Evolutionary conservation across 768 basidiomycete species (phyloP).

Genomic region (Thelephora ganbajun): DNA sequence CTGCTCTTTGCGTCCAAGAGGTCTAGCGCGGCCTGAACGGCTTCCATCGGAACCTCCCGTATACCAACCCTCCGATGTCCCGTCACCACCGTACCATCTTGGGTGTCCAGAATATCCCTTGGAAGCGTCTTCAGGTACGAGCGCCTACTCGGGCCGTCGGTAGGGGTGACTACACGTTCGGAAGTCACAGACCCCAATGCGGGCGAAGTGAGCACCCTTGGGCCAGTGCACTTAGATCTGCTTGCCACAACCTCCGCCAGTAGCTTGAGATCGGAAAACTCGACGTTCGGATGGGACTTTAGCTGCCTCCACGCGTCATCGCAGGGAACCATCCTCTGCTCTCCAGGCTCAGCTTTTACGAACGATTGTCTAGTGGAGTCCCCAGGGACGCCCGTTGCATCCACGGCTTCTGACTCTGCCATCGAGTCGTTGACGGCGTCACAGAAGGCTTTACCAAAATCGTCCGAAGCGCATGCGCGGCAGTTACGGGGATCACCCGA

Average conservation of each 20-base stretch:
- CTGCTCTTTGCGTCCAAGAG: slow-evolving; percentile 38
- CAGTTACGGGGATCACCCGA: slow-evolving; percentile 85
- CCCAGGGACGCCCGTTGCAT: background rate
- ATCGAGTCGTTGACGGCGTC: slow-evolving; percentile 54
- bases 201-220: slow-evolving; percentile 46
- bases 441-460: slow-evolving; percentile 83
- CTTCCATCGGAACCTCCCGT: slow-evolving; percentile 58
- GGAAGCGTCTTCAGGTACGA: slow-evolving; percentile 3
- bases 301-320: slow-evolving; percentile 75
- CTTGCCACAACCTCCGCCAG: slow-evolving; percentile 85
- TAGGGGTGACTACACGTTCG: slow-evolving; percentile 26
- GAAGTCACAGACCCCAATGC: slow-evolving; percentile 34
- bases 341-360: slow-evolving; percentile 1
- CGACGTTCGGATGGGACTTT: slow-evolving; percentile 80
- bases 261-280: slow-evolving; percentile 69
- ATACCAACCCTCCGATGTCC: slow-evolving; percentile 27
- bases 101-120: slow-evolving; percentile 30
- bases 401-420: slow-evolving; percentile 19
- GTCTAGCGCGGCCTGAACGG: slow-evolving; percentile 61
- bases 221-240: slow-evolving; percentile 63
- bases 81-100: slow-evolving; percentile 13
- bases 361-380: background rate
- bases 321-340: slow-evolving; percentile 52
- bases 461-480: slow-evolving; percentile 71
- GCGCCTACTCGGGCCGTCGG: slow-evolving; percentile 1